A percentile compares a stretch with the other conserved stretches of the same genome.
Evolutionary conservation across 305 asterid genomes (phyloP).

Genomic region (Stenogyne calaminthoides): DNA sequence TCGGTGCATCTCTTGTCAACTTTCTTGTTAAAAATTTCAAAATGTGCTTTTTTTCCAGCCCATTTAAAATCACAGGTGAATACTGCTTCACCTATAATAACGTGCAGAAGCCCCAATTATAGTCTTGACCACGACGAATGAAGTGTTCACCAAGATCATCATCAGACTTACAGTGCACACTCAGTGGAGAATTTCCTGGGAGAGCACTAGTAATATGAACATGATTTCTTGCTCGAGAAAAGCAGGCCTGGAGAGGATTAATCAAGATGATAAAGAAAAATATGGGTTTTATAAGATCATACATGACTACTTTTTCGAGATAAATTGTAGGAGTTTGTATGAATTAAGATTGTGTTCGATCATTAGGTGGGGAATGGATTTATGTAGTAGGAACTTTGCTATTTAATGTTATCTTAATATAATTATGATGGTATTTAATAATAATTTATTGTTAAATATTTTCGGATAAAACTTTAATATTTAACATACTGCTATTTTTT

Average conservation of each 20-base stretch:
- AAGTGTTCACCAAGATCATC: background rate
- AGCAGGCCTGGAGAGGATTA: background rate
- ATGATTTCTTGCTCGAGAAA: background rate
- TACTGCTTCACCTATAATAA: background rate
- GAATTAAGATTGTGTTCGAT: no score
- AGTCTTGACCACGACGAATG: background rate
- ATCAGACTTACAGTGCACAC: background rate
- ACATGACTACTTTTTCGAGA: background rate
- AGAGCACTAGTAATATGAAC: background rate
- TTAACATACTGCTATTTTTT: no score
- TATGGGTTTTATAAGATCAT: background rate
- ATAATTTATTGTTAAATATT: no score
- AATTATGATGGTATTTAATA: no score
- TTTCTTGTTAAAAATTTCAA: no score
- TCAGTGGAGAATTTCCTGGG: background rate
- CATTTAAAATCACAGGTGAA: background rate
- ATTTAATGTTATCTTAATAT: no score
- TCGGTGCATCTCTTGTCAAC: no score
- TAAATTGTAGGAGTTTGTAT: background rate
- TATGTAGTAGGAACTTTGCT: no score
- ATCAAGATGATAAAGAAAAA: background rate
- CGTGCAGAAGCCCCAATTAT: background rate
- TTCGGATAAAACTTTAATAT: no score
- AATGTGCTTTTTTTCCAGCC: no score
- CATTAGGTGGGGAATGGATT: no score